phyloP scores from a whole-genome alignment of 306 rosid species.

The Vigna trinervia region DNA sequence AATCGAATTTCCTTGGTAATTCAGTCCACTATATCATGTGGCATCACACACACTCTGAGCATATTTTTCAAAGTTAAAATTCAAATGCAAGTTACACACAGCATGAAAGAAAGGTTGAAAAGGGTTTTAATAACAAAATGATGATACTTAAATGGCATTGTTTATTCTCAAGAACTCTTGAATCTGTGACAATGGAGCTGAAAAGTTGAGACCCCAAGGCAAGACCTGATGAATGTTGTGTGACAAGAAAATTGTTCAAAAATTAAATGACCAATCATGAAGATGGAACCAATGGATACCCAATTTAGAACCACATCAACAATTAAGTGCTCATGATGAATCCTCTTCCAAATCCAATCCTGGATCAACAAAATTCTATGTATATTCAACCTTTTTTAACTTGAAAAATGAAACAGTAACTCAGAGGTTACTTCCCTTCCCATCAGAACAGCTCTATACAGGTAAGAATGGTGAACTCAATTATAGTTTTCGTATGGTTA shows the following conservation, averaged over 20 bases:
- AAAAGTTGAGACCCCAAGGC: background rate
- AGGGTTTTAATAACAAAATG: background rate
- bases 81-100: background rate
- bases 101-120: background rate
- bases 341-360: slow-evolving; percentile 27
- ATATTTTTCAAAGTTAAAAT: background rate
- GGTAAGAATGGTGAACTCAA: slow-evolving; percentile 37
- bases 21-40: background rate
- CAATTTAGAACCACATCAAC: slow-evolving; percentile 10
- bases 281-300: background rate
- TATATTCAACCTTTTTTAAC: slow-evolving; percentile 38
- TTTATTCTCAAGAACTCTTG: background rate
- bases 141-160: background rate
- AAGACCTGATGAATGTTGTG: background rate
- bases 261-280: slow-evolving; percentile 34
- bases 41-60: background rate
- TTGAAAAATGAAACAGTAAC: background rate
- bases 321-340: slow-evolving; percentile 21
- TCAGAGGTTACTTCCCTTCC: slow-evolving; percentile 45
- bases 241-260: background rate
- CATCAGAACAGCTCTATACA: slow-evolving; percentile 45
- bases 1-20: background rate
- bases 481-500: slow-evolving; percentile 18
- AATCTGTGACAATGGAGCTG: background rate
- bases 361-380: slow-evolving; percentile 33